Evolutionary conservation across 495 filamentous ascomycete species (phyloP).

Genomic region (Trypethelium eluteriae): DNA sequence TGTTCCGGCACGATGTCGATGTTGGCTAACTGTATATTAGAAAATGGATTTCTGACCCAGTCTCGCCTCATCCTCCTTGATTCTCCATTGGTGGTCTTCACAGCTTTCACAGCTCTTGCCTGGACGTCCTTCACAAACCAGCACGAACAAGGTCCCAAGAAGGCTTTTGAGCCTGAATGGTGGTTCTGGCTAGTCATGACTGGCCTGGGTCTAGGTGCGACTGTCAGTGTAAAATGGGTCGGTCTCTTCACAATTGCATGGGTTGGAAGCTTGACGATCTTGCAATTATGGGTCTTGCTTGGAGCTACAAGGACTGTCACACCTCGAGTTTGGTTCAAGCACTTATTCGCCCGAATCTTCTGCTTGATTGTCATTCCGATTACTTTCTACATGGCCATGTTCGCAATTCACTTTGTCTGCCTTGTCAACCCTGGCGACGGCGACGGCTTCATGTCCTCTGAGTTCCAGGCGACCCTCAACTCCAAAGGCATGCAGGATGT

Average conservation of each 20-base stretch:
- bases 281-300: conserved; percentile 91
- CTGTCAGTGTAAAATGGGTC: conserved; percentile 96
- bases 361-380: conserved; percentile 87
- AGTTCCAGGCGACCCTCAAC: conserved; percentile 96
- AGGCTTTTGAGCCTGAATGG: conserved; percentile 83
- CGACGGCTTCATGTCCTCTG: conserved; percentile 98
- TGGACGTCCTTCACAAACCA: conserved; percentile 95
- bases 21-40: conserved; percentile 37
- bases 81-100: conserved; percentile 88
- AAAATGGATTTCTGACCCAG: conserved; percentile 92
- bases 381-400: conserved; percentile 90
- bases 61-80: conserved; percentile 92
- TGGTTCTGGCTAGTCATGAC: conserved; percentile 96
- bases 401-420: conserved; percentile 89
- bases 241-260: conserved; percentile 97
- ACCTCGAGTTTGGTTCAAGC: conserved; percentile 83
- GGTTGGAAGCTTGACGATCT: conserved; percentile 82
- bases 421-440: conserved; percentile 91
- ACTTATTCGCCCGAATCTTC: conserved; percentile 84
- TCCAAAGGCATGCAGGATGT: conserved; percentile 94
- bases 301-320: conserved; percentile 81
- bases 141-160: conserved; percentile 80
- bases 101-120: conserved; percentile 80
- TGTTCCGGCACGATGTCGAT: background rate
- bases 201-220: conserved; percentile 80